Conservation (phyloP, 306 rosid species). For the Castanea sativa region DNA sequence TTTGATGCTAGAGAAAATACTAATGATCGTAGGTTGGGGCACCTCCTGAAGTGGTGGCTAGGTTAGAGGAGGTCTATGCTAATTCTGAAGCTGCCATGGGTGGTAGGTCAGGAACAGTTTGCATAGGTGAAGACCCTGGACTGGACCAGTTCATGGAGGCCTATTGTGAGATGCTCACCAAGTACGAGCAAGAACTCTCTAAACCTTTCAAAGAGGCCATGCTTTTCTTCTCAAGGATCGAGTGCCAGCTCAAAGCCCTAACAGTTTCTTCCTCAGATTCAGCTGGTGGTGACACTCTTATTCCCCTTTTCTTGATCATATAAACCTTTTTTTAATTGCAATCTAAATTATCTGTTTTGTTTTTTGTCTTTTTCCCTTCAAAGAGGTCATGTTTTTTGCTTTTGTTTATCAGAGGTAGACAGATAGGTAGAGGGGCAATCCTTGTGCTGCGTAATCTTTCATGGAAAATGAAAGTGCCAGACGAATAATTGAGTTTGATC, state of each 20-base stretch:
- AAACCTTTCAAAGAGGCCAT: conserved; percentile 51
- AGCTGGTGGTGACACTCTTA: conserved; percentile 21
- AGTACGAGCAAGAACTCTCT: conserved; percentile 49
- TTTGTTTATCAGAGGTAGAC: not conserved
- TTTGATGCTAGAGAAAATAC: not conserved
- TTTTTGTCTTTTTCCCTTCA: not conserved
- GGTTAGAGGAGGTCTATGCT: conserved; percentile 33
- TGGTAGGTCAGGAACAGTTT: conserved; percentile 4
- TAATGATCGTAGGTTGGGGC: conserved; percentile 40
- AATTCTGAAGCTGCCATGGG: conserved; percentile 2
- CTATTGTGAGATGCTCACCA: conserved; percentile 50
- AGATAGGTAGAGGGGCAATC: not conserved
- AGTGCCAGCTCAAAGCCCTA: conserved; percentile 38
- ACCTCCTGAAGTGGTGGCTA: conserved; percentile 40
- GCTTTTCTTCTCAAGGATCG: conserved; percentile 39
- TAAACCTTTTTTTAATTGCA: not conserved
- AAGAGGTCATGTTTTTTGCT: not conserved
- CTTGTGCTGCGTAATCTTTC: not conserved
- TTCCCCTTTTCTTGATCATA: not conserved
- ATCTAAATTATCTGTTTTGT: no score
- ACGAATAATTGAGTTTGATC: not conserved
- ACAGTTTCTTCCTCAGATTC: conserved; percentile 27
- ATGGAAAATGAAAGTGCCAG: not conserved
- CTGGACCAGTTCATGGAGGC: conserved; percentile 64
- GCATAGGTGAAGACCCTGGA: conserved; percentile 31